Base-by-base conservation (phyloP, 768 basidiomycete species). In the Psilocybe subaeruginosa region DNA sequence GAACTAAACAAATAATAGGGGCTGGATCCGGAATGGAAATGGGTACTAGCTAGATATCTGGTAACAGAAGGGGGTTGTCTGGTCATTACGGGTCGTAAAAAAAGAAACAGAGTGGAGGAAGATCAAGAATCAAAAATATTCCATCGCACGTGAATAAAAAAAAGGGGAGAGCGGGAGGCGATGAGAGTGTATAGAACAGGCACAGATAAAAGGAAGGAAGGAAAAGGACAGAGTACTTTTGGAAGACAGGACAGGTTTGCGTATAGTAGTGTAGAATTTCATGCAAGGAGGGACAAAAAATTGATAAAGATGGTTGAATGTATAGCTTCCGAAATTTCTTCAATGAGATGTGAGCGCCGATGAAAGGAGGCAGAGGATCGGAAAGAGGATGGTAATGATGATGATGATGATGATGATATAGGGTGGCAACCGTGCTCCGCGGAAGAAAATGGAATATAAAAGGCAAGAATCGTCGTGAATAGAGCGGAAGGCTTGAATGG, bases 1-100 rank as follows among this genome's bases (percentile, higher is more conserved):
- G 37, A 16, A 43, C 41, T 49, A 27, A 6, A 33, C 51, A 19
- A 53, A 33, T n/a, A 29, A 51, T 30, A 31, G 19, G 30, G 11
- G 35, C 16, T 7, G 19, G n/a, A 31, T 37, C n/a, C n/a, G 31
- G 29, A 29, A 7, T 19, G 37, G 29, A 41, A 58, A 23, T 37
- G 23, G 50, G 63, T 43, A 43, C 41, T 43, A 43, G 41, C 41
- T 43, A n/a, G 14, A 43, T 43, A 43, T 43, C 41, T 43, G 41
- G 41, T 43, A 35, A 35, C 11, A 35, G 33, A 35, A 35, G 33
- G 11, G 33, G 33, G 41, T 2, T 7, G 41, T 43, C 14, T 45
- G 39, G 46, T 67, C 71, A 63, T 72, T 54, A 72, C 49, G 62
- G 53, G 66, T 71, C 70, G 67, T 71, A 56, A 71, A 63, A 55